A percentile compares a stretch with the other conserved stretches of the same genome.
Evolutionary conservation across 2,329 filamentous ascomycete genomes (phyloP).

Genomic region (Teratosphaeria zuluensis): DNA sequence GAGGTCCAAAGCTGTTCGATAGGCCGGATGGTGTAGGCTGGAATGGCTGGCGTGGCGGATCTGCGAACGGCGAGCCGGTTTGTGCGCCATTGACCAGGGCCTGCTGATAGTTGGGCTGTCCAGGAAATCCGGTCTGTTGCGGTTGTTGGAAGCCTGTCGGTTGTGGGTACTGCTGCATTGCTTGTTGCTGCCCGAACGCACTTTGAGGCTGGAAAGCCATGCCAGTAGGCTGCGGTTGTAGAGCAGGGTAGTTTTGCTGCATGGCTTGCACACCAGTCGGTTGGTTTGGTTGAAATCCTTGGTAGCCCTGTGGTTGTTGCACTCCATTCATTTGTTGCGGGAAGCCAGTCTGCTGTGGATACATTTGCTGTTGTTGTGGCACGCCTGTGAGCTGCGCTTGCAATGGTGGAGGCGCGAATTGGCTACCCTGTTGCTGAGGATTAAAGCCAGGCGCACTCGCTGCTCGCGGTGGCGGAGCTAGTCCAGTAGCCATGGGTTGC

Average conservation of each 20-base stretch:
- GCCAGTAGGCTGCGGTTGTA: constrained; percentile 51
- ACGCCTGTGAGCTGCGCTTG: constrained; percentile 75
- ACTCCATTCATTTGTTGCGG: constrained; percentile 30
- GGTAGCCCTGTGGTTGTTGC: constrained; percentile 11
- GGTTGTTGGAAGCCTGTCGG: constrained; percentile 4
- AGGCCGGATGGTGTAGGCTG: constrained; percentile 22
- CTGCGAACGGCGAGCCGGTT: constrained; percentile 44
- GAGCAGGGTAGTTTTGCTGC: constrained; percentile 22
- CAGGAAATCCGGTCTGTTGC: constrained; percentile 4
- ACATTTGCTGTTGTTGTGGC: constrained; percentile 29
- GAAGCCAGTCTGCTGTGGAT: constrained; percentile 26
- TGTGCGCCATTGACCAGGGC: constrained; percentile 39
- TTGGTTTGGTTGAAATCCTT: constrained; percentile 19
- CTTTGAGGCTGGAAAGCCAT: constrained; percentile 30
- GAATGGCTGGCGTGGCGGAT: constrained; percentile 41
- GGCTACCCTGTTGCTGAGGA: constrained; percentile 50
- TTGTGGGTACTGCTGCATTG: constrained; percentile 4
- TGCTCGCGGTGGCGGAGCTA: constrained; percentile 70
- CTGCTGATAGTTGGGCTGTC: constrained; percentile 36
- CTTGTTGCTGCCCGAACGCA: constrained; percentile 4
- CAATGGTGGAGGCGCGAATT: constrained; percentile 61
- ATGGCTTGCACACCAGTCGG: constrained; percentile 21
- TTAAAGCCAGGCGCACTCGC: constrained; percentile 71
- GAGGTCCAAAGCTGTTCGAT: constrained; percentile 23
- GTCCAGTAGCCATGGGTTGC: constrained; percentile 46